Conservation (phyloP, 192 early-diverging fungal species). For the Linnemannia hyalina region DNA sequence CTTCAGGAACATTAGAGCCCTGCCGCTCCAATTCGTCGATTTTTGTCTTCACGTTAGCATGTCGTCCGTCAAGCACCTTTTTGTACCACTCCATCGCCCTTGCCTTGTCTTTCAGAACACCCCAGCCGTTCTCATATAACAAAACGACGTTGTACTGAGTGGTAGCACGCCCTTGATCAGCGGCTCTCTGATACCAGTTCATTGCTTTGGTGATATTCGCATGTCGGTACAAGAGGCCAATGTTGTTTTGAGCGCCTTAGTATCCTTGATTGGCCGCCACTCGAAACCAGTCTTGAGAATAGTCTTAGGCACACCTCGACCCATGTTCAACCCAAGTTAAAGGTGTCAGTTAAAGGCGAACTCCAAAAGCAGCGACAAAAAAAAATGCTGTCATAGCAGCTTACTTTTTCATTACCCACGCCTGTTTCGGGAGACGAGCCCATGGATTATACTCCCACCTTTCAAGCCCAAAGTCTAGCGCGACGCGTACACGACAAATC, state of each 20-base stretch:
- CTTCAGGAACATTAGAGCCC: background rate
- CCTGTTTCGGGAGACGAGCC: too few species aligned
- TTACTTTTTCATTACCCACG: too few species aligned
- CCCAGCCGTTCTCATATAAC: background rate
- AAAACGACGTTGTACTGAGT: background rate
- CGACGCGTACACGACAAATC: too few species aligned
- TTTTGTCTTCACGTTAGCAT: background rate
- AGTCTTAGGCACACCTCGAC: too few species aligned
- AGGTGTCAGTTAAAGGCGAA: too few species aligned
- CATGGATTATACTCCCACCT: too few species aligned
- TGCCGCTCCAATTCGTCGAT: background rate
- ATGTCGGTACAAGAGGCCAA: background rate
- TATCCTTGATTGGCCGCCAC: too few species aligned
- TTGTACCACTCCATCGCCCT: background rate
- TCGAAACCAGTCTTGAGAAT: too few species aligned
- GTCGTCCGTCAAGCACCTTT: background rate
- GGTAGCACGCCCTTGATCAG: background rate
- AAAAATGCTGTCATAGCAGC: too few species aligned
- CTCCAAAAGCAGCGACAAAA: too few species aligned
- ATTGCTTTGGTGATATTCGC: background rate
- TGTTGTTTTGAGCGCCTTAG: background rate
- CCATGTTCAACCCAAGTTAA: too few species aligned
- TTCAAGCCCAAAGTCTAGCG: too few species aligned
- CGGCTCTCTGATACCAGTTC: background rate
- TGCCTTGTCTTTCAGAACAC: background rate